A percentile compares a stretch with the other conserved stretches of the same genome.
These are phyloP conservation scores for Andrographis paniculata DNA, from an alignment of 305 asterid genomes.

Conservation along the genomic window DNA sequence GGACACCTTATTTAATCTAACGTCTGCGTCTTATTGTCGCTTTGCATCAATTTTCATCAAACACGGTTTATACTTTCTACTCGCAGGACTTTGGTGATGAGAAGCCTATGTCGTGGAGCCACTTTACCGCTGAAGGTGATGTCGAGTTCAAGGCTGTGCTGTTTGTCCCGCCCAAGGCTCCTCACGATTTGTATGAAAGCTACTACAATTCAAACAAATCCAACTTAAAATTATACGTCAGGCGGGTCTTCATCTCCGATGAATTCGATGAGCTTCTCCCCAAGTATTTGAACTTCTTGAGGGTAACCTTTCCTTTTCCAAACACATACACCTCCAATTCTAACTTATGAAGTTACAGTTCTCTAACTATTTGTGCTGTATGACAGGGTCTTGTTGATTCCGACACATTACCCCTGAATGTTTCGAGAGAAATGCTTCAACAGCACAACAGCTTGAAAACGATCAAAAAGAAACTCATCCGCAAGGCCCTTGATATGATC, in stretches of 20 bases:
- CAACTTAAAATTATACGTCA: slow-evolving; percentile 58
- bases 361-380: slow-evolving; percentile 14
- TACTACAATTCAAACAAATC: slow-evolving; percentile 66
- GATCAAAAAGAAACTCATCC: slow-evolving; percentile 87
- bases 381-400: slow-evolving; percentile 95
- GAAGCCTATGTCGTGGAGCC: slow-evolving; percentile 74
- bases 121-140: slow-evolving; percentile 80
- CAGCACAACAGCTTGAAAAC: slow-evolving; percentile 93
- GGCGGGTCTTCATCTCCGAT: slow-evolving; percentile 78
- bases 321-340: neutral
- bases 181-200: slow-evolving; percentile 74
- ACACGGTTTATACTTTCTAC: slow-evolving; percentile 6
- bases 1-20: neutral
- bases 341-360: neutral
- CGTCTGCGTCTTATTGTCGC: neutral
- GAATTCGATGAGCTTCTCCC: slow-evolving; percentile 81
- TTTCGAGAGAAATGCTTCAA: slow-evolving; percentile 96
- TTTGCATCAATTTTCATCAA: neutral
- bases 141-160: slow-evolving; percentile 78
- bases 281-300: slow-evolving; percentile 66
- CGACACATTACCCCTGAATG: slow-evolving; percentile 90
- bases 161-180: slow-evolving; percentile 85
- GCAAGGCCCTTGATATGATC: slow-evolving; percentile 97
- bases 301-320: slow-evolving; percentile 28
- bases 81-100: slow-evolving; percentile 63